Evolutionary conservation across 805 yeast species (phyloP), one percentile per base, ranked within the genome.

Genomic region (Starmerella tilneyi): DNA sequence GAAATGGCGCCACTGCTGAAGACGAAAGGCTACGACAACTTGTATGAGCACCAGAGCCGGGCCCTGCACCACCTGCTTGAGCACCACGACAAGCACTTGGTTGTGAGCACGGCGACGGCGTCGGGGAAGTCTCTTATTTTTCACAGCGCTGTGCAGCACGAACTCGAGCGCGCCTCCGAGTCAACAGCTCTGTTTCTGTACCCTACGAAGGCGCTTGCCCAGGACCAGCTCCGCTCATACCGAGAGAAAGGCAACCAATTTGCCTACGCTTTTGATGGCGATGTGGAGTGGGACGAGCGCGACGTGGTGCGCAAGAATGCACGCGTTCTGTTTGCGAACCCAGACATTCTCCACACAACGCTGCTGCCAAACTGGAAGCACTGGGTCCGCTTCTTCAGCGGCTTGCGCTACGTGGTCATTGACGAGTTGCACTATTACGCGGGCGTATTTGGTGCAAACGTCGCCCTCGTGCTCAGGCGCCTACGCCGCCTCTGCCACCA

Each of bases 131-230:
- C 97, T 0, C 67, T 92, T 49, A 83, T 92, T 23, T 92, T 88
- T 57, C 98, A 92, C 61, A 63, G 86, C 2, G 94, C 97, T 0
- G 83, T 89, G 2, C 59, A 88, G 41, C 23, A 49, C 12, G 32
- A 28, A n/a, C 63, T 71, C 42, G 69, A 73, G 35, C 55, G 59
- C 9, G 68, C 59, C 34, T 64, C 65, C 9, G 65, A 64, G n/a
- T 53, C 57, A 1, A 83, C 94, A 0, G 82, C 95, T 9, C 69
- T 94, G 68, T 86, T 82, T 56, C 78, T 92, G 11, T 92, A 92
- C 56, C 99, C 99, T 2, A 92, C 99, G 0, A 92, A 92, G 59
- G 98, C 99, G 0, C 68, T 92, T 42, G 97, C 99, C 0, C 98
- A 92, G 59, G 98, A 92, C 67, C 99, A 92, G 62, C 80, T 80